A percentile compares a stretch with the other conserved stretches of the same genome.
These are phyloP conservation scores for Nemania serpens DNA, from an alignment of 2,329 filamentous ascomycete genomes.

Conservation along the genomic window DNA sequence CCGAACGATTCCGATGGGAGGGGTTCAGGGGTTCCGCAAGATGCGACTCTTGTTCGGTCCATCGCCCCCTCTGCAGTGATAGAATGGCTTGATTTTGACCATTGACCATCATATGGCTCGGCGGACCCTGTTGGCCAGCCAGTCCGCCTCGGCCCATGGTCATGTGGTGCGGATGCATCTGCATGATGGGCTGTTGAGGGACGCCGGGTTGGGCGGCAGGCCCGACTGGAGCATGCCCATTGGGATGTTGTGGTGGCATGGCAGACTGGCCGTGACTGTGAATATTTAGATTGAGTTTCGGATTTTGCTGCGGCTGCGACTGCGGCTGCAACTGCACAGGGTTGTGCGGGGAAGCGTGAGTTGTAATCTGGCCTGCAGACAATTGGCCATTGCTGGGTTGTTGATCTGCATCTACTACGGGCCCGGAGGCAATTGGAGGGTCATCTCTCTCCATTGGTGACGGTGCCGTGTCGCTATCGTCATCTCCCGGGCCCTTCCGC, in stretches of 20 bases:
- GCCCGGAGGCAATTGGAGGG: slow-evolving; percentile 30
- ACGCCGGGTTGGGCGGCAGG: slow-evolving; percentile 27
- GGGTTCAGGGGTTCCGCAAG: slow-evolving; percentile 55
- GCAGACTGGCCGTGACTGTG: slow-evolving; percentile 19
- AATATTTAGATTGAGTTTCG: slow-evolving; percentile 28
- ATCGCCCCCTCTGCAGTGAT: slow-evolving; percentile 47
- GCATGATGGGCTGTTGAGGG: slow-evolving; percentile 29
- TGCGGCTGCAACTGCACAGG: slow-evolving; percentile 22
- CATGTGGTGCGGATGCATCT: slow-evolving; percentile 27
- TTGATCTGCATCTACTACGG: slow-evolving; percentile 28
- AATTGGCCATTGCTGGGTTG: slow-evolving; percentile 39
- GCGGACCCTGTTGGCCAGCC: slow-evolving; percentile 29
- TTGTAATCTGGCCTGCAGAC: slow-evolving; percentile 17
- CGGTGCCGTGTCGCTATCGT: slow-evolving; percentile 38
- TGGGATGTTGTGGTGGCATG: slow-evolving; percentile 29
- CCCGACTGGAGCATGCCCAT: slow-evolving; percentile 28
- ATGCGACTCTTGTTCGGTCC: slow-evolving; percentile 61
- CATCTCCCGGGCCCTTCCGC: slow-evolving; percentile 43
- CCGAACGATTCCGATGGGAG: slow-evolving; percentile 44
- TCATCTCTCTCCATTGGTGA: slow-evolving; percentile 36
- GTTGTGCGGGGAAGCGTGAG: slow-evolving; percentile 31
- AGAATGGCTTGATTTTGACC: slow-evolving; percentile 33
- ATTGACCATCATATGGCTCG: slow-evolving; percentile 30
- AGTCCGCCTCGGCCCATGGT: slow-evolving; percentile 34
- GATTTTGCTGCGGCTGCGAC: not conserved